phyloP scores from a whole-genome alignment of 257 asterid genomes.

The Cordia subcordata region DNA sequence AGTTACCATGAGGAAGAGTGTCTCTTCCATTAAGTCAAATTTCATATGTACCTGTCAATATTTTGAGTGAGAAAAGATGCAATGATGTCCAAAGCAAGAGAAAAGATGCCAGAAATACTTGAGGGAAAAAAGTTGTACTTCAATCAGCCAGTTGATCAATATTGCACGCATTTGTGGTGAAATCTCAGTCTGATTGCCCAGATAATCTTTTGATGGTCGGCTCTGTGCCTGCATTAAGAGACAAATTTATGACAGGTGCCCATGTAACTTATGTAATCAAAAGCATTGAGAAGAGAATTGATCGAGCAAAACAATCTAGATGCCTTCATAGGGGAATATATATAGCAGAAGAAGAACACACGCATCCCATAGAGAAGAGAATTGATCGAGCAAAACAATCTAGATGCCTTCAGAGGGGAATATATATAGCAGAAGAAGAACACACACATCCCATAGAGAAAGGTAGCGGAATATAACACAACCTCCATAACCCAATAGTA shows the following conservation, averaged over 20 bases:
- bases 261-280: no score
- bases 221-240: slow-evolving; percentile 48
- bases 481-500: slow-evolving; percentile 99
- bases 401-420: no score
- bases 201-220: slow-evolving; percentile 49
- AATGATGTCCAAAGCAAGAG: slow-evolving; percentile 9
- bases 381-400: no score
- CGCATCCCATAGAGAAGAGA: no score
- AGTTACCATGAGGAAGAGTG: slow-evolving; percentile 78
- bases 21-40: slow-evolving; percentile 88
- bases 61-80: slow-evolving; percentile 10
- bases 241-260: background rate
- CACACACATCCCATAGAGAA: background rate
- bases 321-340: no score
- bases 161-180: slow-evolving; percentile 89
- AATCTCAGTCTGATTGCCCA: slow-evolving; percentile 55
- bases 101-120: slow-evolving; percentile 9
- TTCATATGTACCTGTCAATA: slow-evolving; percentile 65
- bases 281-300: no score
- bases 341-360: no score
- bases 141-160: slow-evolving; percentile 93
- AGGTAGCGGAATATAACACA: slow-evolving; percentile 9
- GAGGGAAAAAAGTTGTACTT: slow-evolving; percentile 37
- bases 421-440: no score
- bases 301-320: no score